Evolutionary conservation across 2,329 filamentous ascomycete genomes (phyloP).

Genomic region (Ilyonectria destructans): DNA sequence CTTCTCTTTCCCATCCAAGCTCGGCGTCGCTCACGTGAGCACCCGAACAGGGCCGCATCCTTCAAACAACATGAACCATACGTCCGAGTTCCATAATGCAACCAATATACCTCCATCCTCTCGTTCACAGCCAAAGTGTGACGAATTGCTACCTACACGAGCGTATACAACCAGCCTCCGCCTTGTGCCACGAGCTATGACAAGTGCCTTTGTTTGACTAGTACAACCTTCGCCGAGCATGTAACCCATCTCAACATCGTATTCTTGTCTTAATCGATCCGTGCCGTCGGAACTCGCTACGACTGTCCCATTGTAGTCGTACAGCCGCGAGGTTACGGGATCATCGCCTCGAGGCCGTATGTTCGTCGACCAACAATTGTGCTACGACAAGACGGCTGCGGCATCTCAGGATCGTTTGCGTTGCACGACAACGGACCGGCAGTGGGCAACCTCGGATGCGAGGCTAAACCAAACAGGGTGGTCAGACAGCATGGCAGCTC

Average conservation of each 20-base stretch:
- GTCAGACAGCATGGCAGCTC: slow-evolving; percentile 22
- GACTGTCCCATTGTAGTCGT: slow-evolving; percentile 30
- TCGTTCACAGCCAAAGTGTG: slow-evolving; percentile 3
- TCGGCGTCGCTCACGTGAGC: not conserved
- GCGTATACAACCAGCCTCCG: slow-evolving; percentile 3
- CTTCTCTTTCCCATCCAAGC: not conserved
- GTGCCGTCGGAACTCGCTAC: slow-evolving; percentile 38
- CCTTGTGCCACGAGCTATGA: slow-evolving; percentile 13
- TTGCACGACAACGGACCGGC: slow-evolving; percentile 33
- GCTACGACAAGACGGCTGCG: not conserved
- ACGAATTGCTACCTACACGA: slow-evolving; percentile 5
- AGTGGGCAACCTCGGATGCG: slow-evolving; percentile 33
- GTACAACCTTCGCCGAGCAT: slow-evolving; percentile 7
- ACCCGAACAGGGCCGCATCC: not conserved
- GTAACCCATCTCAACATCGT: slow-evolving; percentile 16
- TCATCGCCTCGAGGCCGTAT: slow-evolving; percentile 34
- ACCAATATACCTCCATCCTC: not conserved
- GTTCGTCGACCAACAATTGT: slow-evolving; percentile 13
- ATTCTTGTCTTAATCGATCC: slow-evolving; percentile 27
- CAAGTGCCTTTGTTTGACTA: not conserved
- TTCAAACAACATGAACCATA: not conserved
- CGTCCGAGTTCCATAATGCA: not conserved
- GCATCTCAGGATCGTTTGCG: slow-evolving; percentile 37
- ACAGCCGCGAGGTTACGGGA: slow-evolving; percentile 36
- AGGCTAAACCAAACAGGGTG: slow-evolving; percentile 26